Evolutionary conservation across 2,329 filamentous ascomycete species (phyloP).

Genomic region (Fusarium burgessii): DNA sequence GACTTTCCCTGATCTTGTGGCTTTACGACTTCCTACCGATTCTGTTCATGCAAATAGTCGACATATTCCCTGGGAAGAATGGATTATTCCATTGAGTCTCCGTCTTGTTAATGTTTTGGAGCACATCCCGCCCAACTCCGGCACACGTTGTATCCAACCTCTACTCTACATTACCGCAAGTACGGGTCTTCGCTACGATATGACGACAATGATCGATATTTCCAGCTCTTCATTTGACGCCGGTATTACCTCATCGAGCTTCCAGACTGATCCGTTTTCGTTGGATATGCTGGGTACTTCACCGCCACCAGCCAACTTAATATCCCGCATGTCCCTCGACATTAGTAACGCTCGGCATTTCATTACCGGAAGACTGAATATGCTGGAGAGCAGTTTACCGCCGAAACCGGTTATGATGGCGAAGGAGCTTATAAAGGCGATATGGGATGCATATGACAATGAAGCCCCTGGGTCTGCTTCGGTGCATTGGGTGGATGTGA

Average conservation of each 20-base stretch:
- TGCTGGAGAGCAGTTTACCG: constrained; percentile 55
- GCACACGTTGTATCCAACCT: constrained; percentile 54
- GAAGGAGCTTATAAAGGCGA: constrained; percentile 55
- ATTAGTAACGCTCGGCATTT: constrained; percentile 55
- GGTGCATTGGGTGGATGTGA: constrained; percentile 59
- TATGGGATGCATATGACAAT: constrained; percentile 57
- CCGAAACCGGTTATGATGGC: constrained; percentile 58
- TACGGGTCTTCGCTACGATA: constrained; percentile 50
- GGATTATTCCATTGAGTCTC: constrained; percentile 53
- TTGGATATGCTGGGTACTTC: constrained; percentile 26
- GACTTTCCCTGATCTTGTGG: constrained; percentile 54
- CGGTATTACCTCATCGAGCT: constrained; percentile 5
- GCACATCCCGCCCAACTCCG: constrained; percentile 51
- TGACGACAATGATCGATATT: constrained; percentile 30
- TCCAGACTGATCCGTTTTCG: constrained; percentile 15
- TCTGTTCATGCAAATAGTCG: constrained; percentile 34
- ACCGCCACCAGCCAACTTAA: constrained; percentile 24
- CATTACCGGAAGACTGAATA: constrained; percentile 53
- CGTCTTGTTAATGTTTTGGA: constrained; percentile 51
- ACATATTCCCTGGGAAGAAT: constrained; percentile 51
- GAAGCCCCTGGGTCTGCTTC: constrained; percentile 49
- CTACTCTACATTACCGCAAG: constrained; percentile 54
- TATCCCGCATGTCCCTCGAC: constrained; percentile 50
- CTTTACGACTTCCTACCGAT: constrained; percentile 47
- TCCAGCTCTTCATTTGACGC: constrained; percentile 27